Conservation (phyloP, 768 basidiomycete species). For the Mycena haematopus region DNA sequence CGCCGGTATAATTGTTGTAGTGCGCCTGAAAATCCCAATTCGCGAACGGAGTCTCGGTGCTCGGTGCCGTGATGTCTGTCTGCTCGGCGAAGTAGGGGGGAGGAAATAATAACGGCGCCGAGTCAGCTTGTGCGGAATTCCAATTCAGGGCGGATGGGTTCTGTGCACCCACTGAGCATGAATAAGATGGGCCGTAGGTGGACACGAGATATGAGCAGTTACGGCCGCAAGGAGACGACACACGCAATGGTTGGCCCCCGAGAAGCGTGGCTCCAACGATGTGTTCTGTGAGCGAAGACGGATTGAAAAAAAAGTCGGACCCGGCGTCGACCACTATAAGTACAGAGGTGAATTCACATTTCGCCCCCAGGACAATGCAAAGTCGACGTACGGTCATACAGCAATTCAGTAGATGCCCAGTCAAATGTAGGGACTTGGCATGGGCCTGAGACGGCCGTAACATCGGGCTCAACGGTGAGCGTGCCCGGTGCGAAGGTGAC, state of each 20-base stretch:
- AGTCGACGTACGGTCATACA: conserved; percentile 8
- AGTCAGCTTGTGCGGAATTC: neutral
- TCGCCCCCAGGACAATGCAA: neutral
- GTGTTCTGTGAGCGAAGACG: neutral
- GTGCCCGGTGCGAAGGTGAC: conserved; percentile 17
- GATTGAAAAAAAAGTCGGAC: neutral
- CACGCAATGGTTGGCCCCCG: conserved; percentile 8
- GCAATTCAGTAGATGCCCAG: neutral
- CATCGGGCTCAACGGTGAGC: conserved; percentile 1
- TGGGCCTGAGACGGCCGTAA: neutral
- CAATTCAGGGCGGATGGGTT: neutral
- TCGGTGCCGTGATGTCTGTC: conserved; percentile 1
- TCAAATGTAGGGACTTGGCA: conserved; percentile 9
- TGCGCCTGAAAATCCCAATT: conserved; percentile 16
- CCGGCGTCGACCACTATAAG: neutral
- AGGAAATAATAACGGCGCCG: neutral
- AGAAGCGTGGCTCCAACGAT: conserved; percentile 7
- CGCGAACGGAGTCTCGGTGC: neutral
- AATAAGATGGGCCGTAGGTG: conserved; percentile 8
- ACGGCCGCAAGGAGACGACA: conserved; percentile 11
- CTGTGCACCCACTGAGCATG: conserved; percentile 3
- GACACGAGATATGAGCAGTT: conserved; percentile 15
- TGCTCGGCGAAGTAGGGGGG: neutral
- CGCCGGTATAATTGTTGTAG: neutral
- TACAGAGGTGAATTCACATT: neutral